Conservation (phyloP, 306 rosid genomes). For the Lathyrus aphaca region DNA sequence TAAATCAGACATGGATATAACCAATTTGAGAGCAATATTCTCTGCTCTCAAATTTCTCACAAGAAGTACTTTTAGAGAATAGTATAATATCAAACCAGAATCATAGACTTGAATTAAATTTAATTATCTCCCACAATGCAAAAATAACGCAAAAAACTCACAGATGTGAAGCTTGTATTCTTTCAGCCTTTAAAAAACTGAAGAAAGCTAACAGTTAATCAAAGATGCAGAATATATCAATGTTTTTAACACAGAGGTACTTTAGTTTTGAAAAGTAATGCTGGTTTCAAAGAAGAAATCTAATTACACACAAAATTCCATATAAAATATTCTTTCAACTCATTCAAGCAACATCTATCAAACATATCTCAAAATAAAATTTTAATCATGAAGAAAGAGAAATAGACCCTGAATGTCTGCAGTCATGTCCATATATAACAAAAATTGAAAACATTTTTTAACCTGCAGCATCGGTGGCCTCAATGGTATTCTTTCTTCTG, state of each 20-base stretch:
- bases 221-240: slow-evolving; percentile 22
- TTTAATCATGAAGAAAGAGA: slow-evolving; percentile 26
- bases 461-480: slow-evolving; percentile 99
- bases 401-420: slow-evolving; percentile 22
- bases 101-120: slow-evolving; percentile 17
- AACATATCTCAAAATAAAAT: slow-evolving; percentile 31
- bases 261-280: slow-evolving; percentile 17
- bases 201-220: slow-evolving; percentile 22
- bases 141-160: slow-evolving; percentile 27
- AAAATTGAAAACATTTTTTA: slow-evolving; percentile 28
- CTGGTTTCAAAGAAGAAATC: slow-evolving; percentile 15
- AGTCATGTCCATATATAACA: slow-evolving; percentile 23
- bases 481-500: slow-evolving; percentile 77
- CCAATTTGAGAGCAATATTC: not conserved
- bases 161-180: not conserved
- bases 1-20: slow-evolving; percentile 28
- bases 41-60: slow-evolving; percentile 19
- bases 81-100: slow-evolving; percentile 35
- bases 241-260: not conserved
- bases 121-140: slow-evolving; percentile 4
- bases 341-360: slow-evolving; percentile 23
- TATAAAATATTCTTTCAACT: slow-evolving; percentile 14
- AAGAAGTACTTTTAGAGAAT: slow-evolving; percentile 21
- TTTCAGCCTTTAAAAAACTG: slow-evolving; percentile 21
- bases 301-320: slow-evolving; percentile 1